Evolutionary conservation across 2,329 filamentous ascomycete genomes (phyloP).

Genomic region (Sporothrix mexicana): DNA sequence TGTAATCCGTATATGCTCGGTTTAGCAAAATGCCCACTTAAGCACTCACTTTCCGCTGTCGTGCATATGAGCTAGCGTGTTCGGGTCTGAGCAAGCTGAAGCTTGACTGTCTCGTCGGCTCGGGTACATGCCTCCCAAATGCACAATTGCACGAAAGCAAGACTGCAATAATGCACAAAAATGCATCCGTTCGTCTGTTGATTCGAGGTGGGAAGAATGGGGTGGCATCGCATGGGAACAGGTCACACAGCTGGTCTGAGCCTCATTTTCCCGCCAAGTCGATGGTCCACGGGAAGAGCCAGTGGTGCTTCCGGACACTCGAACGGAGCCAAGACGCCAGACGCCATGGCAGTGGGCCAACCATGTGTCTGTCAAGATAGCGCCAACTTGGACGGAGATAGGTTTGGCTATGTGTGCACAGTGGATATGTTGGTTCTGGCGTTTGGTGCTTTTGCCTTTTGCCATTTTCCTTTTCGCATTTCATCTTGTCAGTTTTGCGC

Average conservation of each 20-base stretch:
- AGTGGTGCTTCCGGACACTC: conserved; percentile 23
- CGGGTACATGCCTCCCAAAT: not conserved
- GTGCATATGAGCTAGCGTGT: not conserved
- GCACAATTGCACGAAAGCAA: no score
- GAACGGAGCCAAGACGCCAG: conserved; percentile 9
- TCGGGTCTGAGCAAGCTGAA: no score
- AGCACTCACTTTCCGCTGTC: not conserved
- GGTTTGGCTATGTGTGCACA: not conserved
- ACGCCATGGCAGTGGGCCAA: conserved; percentile 12
- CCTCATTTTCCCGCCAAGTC: not conserved
- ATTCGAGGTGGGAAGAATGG: not conserved
- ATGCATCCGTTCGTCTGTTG: conserved; percentile 10
- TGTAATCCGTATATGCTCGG: not conserved
- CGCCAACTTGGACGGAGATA: not conserved
- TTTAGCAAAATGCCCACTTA: not conserved
- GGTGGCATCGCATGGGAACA: not conserved
- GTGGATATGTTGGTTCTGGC: no score
- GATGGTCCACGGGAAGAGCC: conserved; percentile 10
- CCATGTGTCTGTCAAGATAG: conserved; percentile 10
- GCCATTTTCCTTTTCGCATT: not conserved
- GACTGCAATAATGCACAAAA: not conserved
- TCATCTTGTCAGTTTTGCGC: not conserved
- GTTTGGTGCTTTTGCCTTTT: not conserved
- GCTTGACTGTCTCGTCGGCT: no score
- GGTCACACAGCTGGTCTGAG: conserved; percentile 6